These are phyloP conservation scores for Paspalum notatum DNA, from an alignment of 176 grass and related monocot genomes.

Conservation along the genomic window DNA sequence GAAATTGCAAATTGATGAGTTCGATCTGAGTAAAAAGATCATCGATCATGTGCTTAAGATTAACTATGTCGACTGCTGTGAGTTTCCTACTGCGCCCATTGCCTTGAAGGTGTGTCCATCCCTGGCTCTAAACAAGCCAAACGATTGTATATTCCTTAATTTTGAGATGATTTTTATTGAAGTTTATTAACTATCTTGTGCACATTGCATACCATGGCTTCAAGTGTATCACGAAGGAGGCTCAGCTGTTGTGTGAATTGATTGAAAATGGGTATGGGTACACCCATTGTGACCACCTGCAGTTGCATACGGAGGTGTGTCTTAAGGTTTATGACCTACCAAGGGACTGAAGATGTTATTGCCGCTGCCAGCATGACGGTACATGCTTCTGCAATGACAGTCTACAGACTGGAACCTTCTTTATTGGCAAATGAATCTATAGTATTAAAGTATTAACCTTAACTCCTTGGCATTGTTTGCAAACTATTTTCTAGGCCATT, in stretches of 20 bases:
- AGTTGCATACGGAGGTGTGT: background rate
- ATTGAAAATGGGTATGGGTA: background rate
- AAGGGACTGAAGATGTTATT: background rate
- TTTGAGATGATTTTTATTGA: background rate
- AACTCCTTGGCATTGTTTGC: background rate
- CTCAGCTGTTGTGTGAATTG: slow-evolving; percentile 2
- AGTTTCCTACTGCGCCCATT: background rate
- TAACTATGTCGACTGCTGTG: background rate
- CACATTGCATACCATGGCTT: background rate
- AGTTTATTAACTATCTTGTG: background rate
- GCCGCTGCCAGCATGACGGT: background rate
- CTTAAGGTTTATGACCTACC: slow-evolving; percentile 1
- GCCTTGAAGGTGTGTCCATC: background rate
- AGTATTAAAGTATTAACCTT: too few species aligned
- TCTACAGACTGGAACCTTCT: background rate
- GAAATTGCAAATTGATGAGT: too few species aligned
- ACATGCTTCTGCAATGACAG: background rate
- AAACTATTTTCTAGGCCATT: background rate
- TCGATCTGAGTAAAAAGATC: too few species aligned
- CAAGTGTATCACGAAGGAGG: slow-evolving; percentile 20
- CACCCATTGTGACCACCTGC: background rate
- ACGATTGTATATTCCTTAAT: background rate
- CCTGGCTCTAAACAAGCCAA: background rate
- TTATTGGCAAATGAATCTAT: too few species aligned
- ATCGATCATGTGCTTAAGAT: background rate